Conservation (phyloP, 257 asterid species). For the Salvia splendens region DNA sequence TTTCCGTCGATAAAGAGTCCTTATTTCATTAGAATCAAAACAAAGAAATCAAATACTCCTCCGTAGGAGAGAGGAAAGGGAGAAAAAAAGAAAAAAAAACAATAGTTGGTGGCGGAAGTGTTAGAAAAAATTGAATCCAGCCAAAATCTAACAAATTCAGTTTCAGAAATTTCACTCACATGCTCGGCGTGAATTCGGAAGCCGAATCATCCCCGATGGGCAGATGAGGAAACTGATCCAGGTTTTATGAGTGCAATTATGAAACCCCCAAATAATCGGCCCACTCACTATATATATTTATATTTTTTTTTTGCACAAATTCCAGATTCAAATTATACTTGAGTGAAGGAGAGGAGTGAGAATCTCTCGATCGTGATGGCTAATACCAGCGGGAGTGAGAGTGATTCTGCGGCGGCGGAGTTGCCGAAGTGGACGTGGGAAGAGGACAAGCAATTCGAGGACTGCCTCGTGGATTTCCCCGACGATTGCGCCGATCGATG, state of each 20-base stretch:
- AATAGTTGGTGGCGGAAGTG: no score
- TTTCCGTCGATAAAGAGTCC: no score
- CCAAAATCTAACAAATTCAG: no score
- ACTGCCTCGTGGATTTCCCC: constrained; percentile 37
- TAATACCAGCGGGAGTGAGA: constrained; percentile 1
- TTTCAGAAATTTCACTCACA: constrained; percentile 1
- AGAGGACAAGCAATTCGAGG: constrained; percentile 49
- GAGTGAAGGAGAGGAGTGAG: not conserved
- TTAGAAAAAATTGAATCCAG: no score
- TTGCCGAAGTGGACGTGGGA: constrained; percentile 49
- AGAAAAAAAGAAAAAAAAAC: no score
- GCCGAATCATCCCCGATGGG: constrained; percentile 8
- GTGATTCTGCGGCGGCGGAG: constrained; percentile 13
- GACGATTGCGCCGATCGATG: constrained; percentile 43
- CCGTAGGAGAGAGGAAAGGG: no score
- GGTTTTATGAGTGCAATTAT: constrained; percentile 3
- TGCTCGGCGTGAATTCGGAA: constrained; percentile 2
- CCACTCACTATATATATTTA: not conserved
- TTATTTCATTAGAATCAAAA: no score
- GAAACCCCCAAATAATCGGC: not conserved
- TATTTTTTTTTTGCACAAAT: not conserved
- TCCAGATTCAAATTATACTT: not conserved
- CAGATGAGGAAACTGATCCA: constrained; percentile 11
- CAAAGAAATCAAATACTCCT: no score
- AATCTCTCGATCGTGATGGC: constrained; percentile 21